A percentile compares a stretch with the other conserved stretches of the same genome.
phyloP scores from a whole-genome alignment of 208 protist genomes.

The Leptomonas pyrrhocoris region DNA sequence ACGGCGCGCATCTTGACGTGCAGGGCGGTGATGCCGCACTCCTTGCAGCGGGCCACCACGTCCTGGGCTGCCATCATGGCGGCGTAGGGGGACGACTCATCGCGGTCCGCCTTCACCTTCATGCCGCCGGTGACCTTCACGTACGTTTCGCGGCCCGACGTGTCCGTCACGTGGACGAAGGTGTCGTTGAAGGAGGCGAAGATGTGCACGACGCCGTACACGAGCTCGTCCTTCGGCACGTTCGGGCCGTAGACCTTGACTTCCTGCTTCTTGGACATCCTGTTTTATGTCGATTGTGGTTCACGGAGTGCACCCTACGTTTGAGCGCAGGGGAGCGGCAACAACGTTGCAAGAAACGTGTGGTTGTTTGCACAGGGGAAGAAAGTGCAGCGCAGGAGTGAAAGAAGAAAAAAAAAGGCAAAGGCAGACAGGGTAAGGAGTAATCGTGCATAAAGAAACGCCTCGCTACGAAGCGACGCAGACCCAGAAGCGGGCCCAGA shows the following conservation, averaged over 20 bases:
- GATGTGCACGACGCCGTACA: conserved; percentile 99
- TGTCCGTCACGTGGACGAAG: conserved; percentile 99
- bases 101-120: conserved; percentile 99
- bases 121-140: conserved; percentile 97
- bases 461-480: too few species aligned
- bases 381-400: background rate
- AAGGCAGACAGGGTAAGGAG: too few species aligned
- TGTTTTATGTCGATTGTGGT: conserved; percentile 94
- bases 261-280: conserved; percentile 93
- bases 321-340: too few species aligned
- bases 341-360: too few species aligned
- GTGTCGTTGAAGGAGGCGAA: conserved; percentile 99
- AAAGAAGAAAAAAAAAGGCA: conserved; percentile 21
- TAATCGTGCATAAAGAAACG: too few species aligned
- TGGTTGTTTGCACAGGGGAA: too few species aligned
- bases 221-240: conserved; percentile 84
- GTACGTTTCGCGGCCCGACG: conserved; percentile 98
- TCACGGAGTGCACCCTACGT: conserved; percentile 11
- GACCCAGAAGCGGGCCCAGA: too few species aligned
- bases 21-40: conserved; percentile 98
- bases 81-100: conserved; percentile 99
- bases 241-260: conserved; percentile 91
- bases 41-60: conserved; percentile 97
- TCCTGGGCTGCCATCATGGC: conserved; percentile 99
- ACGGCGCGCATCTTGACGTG: conserved; percentile 99